These are phyloP conservation scores for Kalmusia sp. DNA, from an alignment of 2,329 filamentous ascomycete genomes.

Conservation along the genomic window DNA sequence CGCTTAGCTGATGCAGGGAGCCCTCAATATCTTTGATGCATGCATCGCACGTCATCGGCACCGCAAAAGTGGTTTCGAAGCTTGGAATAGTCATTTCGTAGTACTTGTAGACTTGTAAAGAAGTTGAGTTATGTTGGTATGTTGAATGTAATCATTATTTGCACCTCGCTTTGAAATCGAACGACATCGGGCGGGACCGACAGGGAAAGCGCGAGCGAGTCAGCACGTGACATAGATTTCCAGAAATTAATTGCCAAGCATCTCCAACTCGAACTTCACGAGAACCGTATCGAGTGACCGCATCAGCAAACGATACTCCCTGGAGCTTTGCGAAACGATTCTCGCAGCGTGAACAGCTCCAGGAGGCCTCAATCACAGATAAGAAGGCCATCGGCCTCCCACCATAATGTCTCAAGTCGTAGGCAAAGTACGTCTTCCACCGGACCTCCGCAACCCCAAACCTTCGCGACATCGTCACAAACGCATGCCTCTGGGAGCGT, in stretches of 20 bases:
- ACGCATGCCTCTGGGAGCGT: neutral
- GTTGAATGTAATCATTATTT: slow-evolving; percentile 2
- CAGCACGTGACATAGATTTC: slow-evolving; percentile 15
- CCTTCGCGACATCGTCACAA: neutral
- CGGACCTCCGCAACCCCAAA: slow-evolving; percentile 27
- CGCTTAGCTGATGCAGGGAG: slow-evolving; percentile 75
- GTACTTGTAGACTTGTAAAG: slow-evolving; percentile 9
- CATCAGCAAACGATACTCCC: slow-evolving; percentile 1
- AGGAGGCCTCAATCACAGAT: neutral
- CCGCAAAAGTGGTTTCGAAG: slow-evolving; percentile 86
- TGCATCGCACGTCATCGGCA: slow-evolving; percentile 88
- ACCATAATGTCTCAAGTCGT: slow-evolving; percentile 77
- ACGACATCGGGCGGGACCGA: slow-evolving; percentile 13
- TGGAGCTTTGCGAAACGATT: neutral
- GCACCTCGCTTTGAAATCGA: slow-evolving; percentile 42
- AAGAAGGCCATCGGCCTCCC: slow-evolving; percentile 30
- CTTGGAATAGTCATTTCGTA: slow-evolving; percentile 39
- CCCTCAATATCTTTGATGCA: slow-evolving; percentile 88
- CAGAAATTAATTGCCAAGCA: slow-evolving; percentile 22
- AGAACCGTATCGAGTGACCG: slow-evolving; percentile 3
- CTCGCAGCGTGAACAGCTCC: slow-evolving; percentile 4
- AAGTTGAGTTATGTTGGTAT: neutral
- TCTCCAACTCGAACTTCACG: slow-evolving; percentile 11
- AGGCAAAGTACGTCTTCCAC: slow-evolving; percentile 66
- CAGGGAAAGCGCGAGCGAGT: neutral